Base-by-base conservation (phyloP, 148 eudicot genomes). In the Amaranthus hypochondriacus region DNA sequence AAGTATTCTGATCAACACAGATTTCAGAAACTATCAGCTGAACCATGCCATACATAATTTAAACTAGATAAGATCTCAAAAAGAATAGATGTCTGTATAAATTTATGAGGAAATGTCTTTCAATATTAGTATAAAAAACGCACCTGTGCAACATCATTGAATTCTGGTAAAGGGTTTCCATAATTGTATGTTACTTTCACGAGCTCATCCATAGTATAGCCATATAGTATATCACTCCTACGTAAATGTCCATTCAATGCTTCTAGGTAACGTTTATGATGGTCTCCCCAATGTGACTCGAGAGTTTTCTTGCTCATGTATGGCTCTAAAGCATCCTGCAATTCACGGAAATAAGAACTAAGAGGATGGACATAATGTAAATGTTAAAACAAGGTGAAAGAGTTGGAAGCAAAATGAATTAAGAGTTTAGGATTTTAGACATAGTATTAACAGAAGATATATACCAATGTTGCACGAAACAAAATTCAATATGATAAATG, bases 91-190 rank as follows among this genome's bases (percentile, higher is more conserved):
- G 43, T 46, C 44, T 47, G 48, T 57, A 15, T 44, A n/a, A 4
- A 62, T 51, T 9, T 56, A 71, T 14, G 10, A 66, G 66, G 5
- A 48, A 65, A 51, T 28, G 39, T 11, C 43, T 48, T 57, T 49
- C 42, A 49, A 63, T 48, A 66, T 14, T 47, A 67, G 77, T 70
- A 42, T 58, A 64, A 56, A 18, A 74, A 72, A 68, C 77, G 56
- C 63, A 94, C 98, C 96, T 94, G 97, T 75, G 98, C 97, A 83
- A 97, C 97, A 83, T 86, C 87, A 70, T 87, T 89, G 79, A 94
- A 94, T 80, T 94, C 92, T 48, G 91, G 87, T 56, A 81, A 70
- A 57, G 98, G 98, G 76, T 94, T 94, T 69, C 98, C 98, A 73
- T 84, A 81, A 81, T 94, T 94, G 78, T 94, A 94, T 21, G 93